Conservation (phyloP, 2,329 filamentous ascomycete genomes). For the Colletotrichum echinochloae region DNA sequence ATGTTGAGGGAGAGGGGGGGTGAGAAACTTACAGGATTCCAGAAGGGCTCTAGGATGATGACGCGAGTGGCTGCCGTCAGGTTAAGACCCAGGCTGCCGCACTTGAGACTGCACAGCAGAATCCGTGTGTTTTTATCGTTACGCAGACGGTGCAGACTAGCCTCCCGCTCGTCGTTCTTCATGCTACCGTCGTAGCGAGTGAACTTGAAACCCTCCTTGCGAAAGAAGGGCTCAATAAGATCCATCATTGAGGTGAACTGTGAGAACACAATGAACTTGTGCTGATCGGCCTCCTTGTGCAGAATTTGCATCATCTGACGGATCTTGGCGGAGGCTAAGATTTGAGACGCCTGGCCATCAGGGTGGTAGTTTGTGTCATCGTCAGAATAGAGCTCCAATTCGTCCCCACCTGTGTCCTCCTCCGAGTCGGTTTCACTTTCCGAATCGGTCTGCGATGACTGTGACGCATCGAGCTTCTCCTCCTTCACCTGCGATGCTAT, state of each 20-base stretch:
- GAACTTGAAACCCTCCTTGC: constrained; percentile 78
- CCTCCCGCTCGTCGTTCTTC: constrained; percentile 92
- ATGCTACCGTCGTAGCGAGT: constrained; percentile 95
- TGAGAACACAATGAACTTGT: constrained; percentile 99
- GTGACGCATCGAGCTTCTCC: constrained; percentile 41
- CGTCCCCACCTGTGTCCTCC: constrained; percentile 53
- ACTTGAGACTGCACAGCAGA: constrained; percentile 92
- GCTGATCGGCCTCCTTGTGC: constrained; percentile 78
- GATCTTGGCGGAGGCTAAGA: constrained; percentile 89
- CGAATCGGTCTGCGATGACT: constrained; percentile 20
- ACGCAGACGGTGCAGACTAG: constrained; percentile 81
- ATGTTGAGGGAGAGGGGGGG: background rate
- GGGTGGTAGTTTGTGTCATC: constrained; percentile 50
- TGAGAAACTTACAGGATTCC: constrained; percentile 82
- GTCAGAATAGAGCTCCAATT: constrained; percentile 57
- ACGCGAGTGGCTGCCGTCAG: constrained; percentile 93
- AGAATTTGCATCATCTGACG: constrained; percentile 86
- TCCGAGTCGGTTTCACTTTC: constrained; percentile 51
- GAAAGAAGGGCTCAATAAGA: constrained; percentile 91
- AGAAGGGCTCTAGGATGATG: constrained; percentile 96
- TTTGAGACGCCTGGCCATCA: constrained; percentile 58
- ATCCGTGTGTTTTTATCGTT: constrained; percentile 82
- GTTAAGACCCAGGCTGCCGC: constrained; percentile 92
- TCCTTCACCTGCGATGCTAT: constrained; percentile 50
- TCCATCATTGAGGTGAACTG: constrained; percentile 99